Evolutionary conservation across 2,329 filamentous ascomycete genomes (phyloP).

Genomic region (Calonectria ilicicola): DNA sequence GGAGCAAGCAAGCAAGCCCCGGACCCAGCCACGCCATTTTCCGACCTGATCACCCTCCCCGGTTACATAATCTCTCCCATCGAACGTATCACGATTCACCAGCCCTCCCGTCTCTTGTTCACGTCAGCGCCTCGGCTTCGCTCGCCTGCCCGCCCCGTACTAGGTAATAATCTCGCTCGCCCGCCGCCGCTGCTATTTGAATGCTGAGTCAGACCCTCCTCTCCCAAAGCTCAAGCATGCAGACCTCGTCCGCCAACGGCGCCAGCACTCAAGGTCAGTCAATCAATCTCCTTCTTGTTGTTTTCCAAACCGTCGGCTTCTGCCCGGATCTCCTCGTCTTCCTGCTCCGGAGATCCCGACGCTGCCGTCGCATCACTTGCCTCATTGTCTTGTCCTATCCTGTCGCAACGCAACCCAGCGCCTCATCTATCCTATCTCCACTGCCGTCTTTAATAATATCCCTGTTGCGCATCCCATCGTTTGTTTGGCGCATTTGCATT

Average conservation of each 20-base stretch:
- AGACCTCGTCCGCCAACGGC: conserved; percentile 48
- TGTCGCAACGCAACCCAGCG: conserved; percentile 34
- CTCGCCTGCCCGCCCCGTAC: conserved; percentile 42
- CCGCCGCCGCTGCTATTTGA: conserved; percentile 41
- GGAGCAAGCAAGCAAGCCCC: conserved; percentile 16
- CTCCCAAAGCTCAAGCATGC: conserved; percentile 46
- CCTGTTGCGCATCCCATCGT: conserved; percentile 33
- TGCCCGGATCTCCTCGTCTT: conserved; percentile 26
- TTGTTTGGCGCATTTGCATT: conserved; percentile 29
- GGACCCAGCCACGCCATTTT: conserved; percentile 46
- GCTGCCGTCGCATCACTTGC: conserved; percentile 2
- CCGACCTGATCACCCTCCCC: conserved; percentile 36
- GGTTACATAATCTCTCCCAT: conserved; percentile 45
- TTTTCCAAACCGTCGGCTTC: conserved; percentile 14
- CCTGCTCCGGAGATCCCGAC: conserved; percentile 9
- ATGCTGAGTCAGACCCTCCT: conserved; percentile 51
- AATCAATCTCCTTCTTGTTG: conserved; percentile 35
- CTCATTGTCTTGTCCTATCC: conserved; percentile 4
- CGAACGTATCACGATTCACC: conserved; percentile 38
- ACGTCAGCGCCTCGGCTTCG: conserved; percentile 44
- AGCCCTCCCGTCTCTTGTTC: conserved; percentile 40
- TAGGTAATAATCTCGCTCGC: conserved; percentile 43
- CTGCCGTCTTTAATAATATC: conserved; percentile 35
- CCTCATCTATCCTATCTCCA: conserved; percentile 25
- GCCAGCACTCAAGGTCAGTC: conserved; percentile 49